Conservation (phyloP, 768 basidiomycete genomes). For the Boletus bicolor region DNA sequence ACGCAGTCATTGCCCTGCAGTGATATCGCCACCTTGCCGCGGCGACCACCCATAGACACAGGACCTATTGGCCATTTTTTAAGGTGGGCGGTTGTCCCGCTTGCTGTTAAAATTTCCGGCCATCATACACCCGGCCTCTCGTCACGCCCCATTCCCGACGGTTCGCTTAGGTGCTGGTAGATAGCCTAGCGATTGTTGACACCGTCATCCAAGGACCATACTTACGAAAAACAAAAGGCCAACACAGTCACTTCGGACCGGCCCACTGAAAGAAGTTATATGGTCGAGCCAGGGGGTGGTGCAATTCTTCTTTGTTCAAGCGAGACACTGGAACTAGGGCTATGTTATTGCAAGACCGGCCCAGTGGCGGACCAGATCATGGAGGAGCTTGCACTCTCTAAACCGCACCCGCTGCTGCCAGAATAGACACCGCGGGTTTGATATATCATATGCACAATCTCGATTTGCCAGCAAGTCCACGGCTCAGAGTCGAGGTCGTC, state of each 20-base stretch:
- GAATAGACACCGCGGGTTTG: slow-evolving; percentile 1
- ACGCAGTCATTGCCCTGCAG: no score
- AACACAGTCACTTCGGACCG: neutral
- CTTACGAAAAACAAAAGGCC: neutral
- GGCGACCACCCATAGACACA: neutral
- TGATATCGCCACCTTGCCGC: neutral
- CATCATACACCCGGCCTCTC: neutral
- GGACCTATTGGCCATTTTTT: neutral
- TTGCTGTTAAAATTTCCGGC: neutral
- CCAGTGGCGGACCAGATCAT: neutral
- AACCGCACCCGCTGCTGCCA: neutral
- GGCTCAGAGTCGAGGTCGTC: neutral
- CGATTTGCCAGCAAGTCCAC: neutral
- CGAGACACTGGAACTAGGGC: neutral
- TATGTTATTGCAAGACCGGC: neutral
- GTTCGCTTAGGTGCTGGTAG: neutral
- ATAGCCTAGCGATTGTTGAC: neutral
- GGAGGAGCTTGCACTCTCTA: neutral
- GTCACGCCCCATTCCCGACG: neutral
- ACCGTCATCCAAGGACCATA: neutral
- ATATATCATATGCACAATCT: neutral
- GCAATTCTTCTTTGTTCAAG: slow-evolving; percentile 18
- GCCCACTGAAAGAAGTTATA: slow-evolving; percentile 4
- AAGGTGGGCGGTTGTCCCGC: neutral
- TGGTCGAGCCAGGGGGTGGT: neutral